Evolutionary conservation across 345 rosid genomes (phyloP).

Genomic region (Sapria himalayana): DNA sequence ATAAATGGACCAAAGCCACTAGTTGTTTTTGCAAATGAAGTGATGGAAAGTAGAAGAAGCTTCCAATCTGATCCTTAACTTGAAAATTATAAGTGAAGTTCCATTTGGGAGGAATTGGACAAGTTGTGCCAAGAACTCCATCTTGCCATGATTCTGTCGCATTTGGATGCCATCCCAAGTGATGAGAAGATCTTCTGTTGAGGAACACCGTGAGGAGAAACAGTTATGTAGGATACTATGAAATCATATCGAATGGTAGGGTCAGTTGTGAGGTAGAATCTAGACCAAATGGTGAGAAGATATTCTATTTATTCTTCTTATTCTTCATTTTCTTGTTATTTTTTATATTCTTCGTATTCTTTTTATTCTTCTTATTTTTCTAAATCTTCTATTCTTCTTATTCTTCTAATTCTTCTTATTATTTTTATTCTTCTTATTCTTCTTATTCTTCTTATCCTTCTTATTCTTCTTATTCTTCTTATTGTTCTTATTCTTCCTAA

Average conservation of each 20-base stretch:
- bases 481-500: too few species aligned
- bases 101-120: constrained; percentile 49
- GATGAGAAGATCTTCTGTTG: constrained; percentile 32
- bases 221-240: constrained; percentile 41
- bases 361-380: too few species aligned
- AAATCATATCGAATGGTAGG: constrained; percentile 33
- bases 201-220: constrained; percentile 71
- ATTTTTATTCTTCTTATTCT: too few species aligned
- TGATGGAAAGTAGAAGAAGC: constrained; percentile 71
- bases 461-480: too few species aligned
- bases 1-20: constrained; percentile 81
- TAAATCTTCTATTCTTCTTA: too few species aligned
- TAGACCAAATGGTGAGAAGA: too few species aligned
- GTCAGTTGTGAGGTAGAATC: constrained; percentile 32
- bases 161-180: constrained; percentile 80
- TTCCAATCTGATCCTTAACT: constrained; percentile 89
- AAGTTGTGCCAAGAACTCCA: constrained; percentile 76
- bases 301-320: too few species aligned
- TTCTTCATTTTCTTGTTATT: too few species aligned
- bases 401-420: too few species aligned
- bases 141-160: constrained; percentile 85
- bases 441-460: too few species aligned
- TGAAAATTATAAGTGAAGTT: constrained; percentile 79
- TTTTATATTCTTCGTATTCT: too few species aligned
- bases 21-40: constrained; percentile 66